A percentile compares a stretch with the other conserved stretches of the same genome.
Evolutionary conservation across 2,329 filamentous ascomycete species (phyloP).

Genomic region (Alternaria novae-zelandiae): DNA sequence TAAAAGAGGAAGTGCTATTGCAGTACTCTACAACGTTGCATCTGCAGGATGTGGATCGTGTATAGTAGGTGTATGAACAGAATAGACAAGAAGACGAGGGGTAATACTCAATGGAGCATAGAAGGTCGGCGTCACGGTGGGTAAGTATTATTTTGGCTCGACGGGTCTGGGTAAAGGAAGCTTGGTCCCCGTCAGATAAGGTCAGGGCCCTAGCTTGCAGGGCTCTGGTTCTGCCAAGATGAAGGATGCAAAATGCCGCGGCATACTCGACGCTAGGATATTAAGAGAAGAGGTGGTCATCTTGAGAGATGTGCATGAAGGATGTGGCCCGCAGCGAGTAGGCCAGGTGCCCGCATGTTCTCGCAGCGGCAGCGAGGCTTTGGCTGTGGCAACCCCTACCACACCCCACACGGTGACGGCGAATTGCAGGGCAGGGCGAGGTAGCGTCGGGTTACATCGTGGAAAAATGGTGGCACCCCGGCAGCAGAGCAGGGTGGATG

Average conservation of each 20-base stretch:
- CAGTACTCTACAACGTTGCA: conserved; percentile 35
- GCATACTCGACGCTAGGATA: conserved; percentile 43
- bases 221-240: conserved; percentile 38
- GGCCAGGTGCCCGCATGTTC: conserved; percentile 44
- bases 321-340: conserved; percentile 39
- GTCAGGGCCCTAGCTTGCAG: conserved; percentile 38
- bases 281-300: conserved; percentile 39
- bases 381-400: conserved; percentile 43
- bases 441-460: conserved; percentile 48
- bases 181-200: conserved; percentile 49
- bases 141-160: conserved; percentile 49
- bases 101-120: conserved; percentile 47
- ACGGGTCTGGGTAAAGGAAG: conserved; percentile 35
- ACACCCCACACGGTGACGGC: conserved; percentile 45
- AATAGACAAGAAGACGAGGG: conserved; percentile 46
- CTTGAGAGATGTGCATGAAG: conserved; percentile 38
- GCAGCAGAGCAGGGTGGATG: conserved; percentile 30
- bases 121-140: conserved; percentile 46
- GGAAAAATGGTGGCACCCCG: conserved; percentile 30
- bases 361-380: conserved; percentile 41
- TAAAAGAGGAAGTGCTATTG: conserved; percentile 28
- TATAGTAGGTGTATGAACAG: conserved; percentile 41
- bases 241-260: conserved; percentile 41
- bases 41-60: conserved; percentile 41
- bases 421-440: conserved; percentile 38